These are phyloP conservation scores for Cupressus sempervirens DNA, from an alignment of 75 land plant species.

Conservation along the genomic window DNA sequence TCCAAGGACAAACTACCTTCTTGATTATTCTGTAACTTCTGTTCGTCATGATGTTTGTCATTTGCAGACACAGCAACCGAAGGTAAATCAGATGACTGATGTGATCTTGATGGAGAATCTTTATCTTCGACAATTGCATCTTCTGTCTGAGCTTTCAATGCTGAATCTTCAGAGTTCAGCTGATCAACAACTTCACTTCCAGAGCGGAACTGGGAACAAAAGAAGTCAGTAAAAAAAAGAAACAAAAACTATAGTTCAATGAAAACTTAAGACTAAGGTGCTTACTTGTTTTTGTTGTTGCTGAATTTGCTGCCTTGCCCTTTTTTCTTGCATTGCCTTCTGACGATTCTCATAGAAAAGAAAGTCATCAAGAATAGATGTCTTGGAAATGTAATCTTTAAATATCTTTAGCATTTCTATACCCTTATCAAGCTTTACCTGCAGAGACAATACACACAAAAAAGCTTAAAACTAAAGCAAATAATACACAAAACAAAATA, in stretches of 20 bases:
- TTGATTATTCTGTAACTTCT: not conserved
- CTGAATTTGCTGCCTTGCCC: constrained; percentile 7
- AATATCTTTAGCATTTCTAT: constrained; percentile 65
- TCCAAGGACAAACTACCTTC: not conserved
- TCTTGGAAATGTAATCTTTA: constrained; percentile 44
- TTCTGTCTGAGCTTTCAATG: not conserved
- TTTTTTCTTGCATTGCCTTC: constrained; percentile 53
- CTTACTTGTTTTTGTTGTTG: constrained; percentile 11
- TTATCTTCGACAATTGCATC: constrained; percentile 5
- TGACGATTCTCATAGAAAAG: constrained; percentile 59
- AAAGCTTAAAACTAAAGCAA: not conserved
- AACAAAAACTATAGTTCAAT: not conserved
- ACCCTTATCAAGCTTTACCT: constrained; percentile 56
- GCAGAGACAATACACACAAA: not conserved
- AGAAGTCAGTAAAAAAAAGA: not conserved
- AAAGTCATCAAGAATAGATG: constrained; percentile 71
- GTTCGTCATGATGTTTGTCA: not conserved
- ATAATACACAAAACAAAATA: not conserved
- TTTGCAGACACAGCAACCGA: not conserved
- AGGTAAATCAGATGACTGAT: not conserved
- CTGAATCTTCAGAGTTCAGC: not conserved
- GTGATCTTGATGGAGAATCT: not conserved
- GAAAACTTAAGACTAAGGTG: not conserved
- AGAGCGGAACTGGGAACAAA: not conserved
- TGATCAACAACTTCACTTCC: constrained; percentile 1